A percentile compares a stretch with the other conserved stretches of the same genome.
These are phyloP conservation scores for Gossypium gossypioides DNA, from an alignment of 441 rosid species.

Conservation along the genomic window DNA sequence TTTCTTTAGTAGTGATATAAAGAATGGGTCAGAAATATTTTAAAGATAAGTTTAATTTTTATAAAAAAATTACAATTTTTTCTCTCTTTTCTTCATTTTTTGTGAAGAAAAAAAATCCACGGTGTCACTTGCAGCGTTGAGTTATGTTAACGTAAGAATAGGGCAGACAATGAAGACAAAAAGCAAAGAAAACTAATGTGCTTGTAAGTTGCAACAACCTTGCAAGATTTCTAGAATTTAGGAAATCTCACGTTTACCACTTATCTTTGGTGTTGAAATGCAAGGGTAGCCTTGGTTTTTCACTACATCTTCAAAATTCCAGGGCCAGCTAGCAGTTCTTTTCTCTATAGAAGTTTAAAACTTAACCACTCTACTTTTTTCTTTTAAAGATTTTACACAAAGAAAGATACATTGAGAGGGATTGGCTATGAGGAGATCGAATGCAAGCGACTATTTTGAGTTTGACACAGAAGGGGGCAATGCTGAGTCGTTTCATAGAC, in stretches of 20 bases:
- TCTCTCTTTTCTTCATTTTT: no score
- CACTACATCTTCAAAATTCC: background rate
- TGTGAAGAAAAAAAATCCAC: background rate
- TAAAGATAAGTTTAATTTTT: no score
- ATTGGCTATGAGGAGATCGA: constrained; percentile 24
- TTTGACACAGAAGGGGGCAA: constrained; percentile 35
- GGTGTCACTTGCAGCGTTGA: background rate
- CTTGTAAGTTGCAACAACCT: background rate
- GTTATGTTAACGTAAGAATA: background rate
- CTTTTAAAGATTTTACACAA: background rate
- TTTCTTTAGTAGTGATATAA: no score
- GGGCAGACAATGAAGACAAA: background rate
- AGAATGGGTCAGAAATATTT: no score
- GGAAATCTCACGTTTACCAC: background rate
- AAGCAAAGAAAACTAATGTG: background rate
- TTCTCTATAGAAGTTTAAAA: background rate
- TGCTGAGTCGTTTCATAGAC: constrained; percentile 44
- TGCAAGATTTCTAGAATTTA: background rate
- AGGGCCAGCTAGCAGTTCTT: background rate
- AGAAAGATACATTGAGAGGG: background rate
- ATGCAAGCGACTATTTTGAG: constrained; percentile 77
- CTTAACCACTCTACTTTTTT: background rate
- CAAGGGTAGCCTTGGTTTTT: background rate
- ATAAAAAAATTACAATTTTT: no score
- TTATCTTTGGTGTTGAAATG: no score